Evolutionary conservation across 139 green algal genomes (phyloP), one percentile per base, ranked within the genome.

Genomic region (Auxenochlorella pyrenoidosa): DNA sequence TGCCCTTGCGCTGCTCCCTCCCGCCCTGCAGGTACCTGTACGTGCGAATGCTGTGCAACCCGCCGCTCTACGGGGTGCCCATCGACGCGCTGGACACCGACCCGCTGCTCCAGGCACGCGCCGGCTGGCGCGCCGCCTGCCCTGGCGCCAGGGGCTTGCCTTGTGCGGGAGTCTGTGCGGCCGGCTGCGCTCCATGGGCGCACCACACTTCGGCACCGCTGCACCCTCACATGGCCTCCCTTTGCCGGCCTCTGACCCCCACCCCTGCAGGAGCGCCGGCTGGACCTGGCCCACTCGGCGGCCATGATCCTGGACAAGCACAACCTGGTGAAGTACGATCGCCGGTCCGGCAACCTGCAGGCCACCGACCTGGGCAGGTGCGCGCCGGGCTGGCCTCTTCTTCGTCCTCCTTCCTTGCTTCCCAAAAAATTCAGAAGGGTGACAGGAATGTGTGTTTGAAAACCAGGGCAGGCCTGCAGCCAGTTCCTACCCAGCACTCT

Each of bases 1-100:
- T 75, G 6, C 26, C 21, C 80, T 19, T 8, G 59, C 59, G 34
- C 40, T 36, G 12, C 24, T 19, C 60, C 40, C 16, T 0, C 21
- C 40, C 51, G 15, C 38, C 60, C 73, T 38, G 51, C 87, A 95
- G 91, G 18, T 99, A 99, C 91, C 93, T 99, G 24, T 99, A 97
- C 89, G 94, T 99, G 51, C 94, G 97, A 84, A 99, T 99, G 97
- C 91, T 99, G 89, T 91, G 95, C 51, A 97, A 97, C 65, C 97
- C 97, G 0, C 84, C 92, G 79, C 91, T 99, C 79, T 99, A 99
- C 90, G 95, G 97, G 13, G 95, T 99, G 58, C 91, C 92, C 19
- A 79, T 95, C 24, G 94, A 94, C 28, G 94, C 91, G 16, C 32
- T 95, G n/a, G 96, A 98, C 75, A 86, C 89, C 8, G 97, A 99